Conservation (phyloP, 1,139 yeast species). For the Casaregolazyma suthepensis region DNA sequence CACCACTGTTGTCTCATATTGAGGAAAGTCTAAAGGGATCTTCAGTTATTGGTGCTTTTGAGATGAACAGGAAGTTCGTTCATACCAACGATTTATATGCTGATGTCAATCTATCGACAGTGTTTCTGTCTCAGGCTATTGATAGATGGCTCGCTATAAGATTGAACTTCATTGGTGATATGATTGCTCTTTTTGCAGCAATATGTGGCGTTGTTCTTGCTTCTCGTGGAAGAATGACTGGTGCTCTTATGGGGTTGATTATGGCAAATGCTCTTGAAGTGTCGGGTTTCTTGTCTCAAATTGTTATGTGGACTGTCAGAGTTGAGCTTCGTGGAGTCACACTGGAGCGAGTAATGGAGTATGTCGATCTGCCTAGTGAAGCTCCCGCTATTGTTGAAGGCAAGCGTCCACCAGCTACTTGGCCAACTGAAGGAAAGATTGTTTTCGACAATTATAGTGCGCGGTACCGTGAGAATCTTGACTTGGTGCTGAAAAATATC, state of each 20-base stretch:
- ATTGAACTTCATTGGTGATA: constrained; percentile 60
- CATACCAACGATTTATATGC: constrained; percentile 52
- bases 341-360: constrained; percentile 64
- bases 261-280: constrained; percentile 32
- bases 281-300: constrained; percentile 21
- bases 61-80: constrained; percentile 47
- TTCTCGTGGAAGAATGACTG: constrained; percentile 45
- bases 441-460: constrained; percentile 51
- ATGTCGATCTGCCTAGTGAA: constrained; percentile 56
- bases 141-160: constrained; percentile 72
- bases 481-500: constrained; percentile 57
- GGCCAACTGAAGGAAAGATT: constrained; percentile 59
- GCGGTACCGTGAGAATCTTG: constrained; percentile 68
- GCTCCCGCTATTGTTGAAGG: constrained; percentile 36
- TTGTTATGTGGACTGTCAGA: constrained; percentile 45
- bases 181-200: constrained; percentile 56
- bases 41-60: constrained; percentile 57
- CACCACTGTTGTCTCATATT: constrained; percentile 72
- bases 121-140: constrained; percentile 36
- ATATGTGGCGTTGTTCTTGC: constrained; percentile 42
- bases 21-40: constrained; percentile 72
- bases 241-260: constrained; percentile 68
- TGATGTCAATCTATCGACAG: constrained; percentile 56
- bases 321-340: constrained; percentile 75
- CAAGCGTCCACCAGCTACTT: constrained; percentile 32